Evolutionary conservation across 2,329 filamentous ascomycete genomes (phyloP).

Genomic region (Fusarium vanettenii): DNA sequence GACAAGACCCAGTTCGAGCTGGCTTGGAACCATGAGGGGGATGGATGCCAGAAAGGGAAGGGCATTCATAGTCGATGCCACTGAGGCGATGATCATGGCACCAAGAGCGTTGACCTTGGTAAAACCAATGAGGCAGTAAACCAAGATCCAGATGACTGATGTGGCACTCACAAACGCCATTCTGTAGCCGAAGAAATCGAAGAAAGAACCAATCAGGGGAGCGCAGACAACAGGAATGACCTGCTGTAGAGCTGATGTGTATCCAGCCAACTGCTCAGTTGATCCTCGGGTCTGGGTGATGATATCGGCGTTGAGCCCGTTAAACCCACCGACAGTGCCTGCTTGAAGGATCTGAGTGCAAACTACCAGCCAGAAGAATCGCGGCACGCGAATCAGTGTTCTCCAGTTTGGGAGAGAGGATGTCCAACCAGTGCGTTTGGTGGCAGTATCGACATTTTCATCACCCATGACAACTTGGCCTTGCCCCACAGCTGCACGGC

Average conservation of each 20-base stretch:
- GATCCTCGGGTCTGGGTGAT: conserved; percentile 39
- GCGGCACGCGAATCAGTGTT: not conserved
- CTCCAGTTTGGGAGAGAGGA: not conserved
- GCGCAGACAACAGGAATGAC: conserved; percentile 43
- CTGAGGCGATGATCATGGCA: conserved; percentile 41
- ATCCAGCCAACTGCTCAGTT: conserved; percentile 43
- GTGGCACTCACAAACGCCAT: conserved; percentile 43
- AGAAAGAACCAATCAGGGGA: conserved; percentile 37
- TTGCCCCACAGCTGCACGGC: no score
- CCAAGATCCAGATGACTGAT: conserved; percentile 37
- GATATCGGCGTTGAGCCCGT: conserved; percentile 36
- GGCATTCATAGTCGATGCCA: conserved; percentile 42
- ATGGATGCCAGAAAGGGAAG: conserved; percentile 43
- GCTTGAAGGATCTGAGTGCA: not conserved
- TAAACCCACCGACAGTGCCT: conserved; percentile 13
- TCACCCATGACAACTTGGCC: no score
- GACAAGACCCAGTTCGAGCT: conserved; percentile 39
- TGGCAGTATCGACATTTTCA: not conserved
- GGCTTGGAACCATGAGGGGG: conserved; percentile 16
- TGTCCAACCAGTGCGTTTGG: not conserved
- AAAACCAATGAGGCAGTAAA: conserved; percentile 38
- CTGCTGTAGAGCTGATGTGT: conserved; percentile 42
- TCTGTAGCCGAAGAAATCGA: conserved; percentile 37
- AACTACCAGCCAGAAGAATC: not conserved
- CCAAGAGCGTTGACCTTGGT: conserved; percentile 35